Evolutionary conservation across 768 basidiomycete species (phyloP).

Genomic region (Tremella fuciformis): DNA sequence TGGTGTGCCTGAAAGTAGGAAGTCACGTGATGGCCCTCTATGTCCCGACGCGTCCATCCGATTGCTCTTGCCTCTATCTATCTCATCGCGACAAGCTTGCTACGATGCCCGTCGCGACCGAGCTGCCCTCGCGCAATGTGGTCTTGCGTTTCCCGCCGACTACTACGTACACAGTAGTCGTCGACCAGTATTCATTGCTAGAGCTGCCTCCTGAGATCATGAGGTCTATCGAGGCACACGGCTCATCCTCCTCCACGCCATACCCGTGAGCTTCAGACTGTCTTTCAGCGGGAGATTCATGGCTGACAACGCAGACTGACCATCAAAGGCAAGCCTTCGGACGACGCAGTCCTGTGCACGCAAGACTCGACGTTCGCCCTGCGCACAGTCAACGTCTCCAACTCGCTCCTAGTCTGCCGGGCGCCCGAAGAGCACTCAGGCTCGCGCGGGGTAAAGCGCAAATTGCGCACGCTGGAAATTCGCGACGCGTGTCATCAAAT

Average conservation of each 20-base stretch:
- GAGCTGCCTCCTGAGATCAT: conserved; percentile 50
- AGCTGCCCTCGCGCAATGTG: conserved; percentile 21
- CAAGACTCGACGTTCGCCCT: conserved; percentile 72
- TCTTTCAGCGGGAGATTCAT: neutral
- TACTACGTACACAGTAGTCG: neutral
- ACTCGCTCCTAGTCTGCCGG: conserved; percentile 70
- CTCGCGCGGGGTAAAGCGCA: neutral
- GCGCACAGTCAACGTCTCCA: conserved; percentile 83
- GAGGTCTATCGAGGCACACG: conserved; percentile 39
- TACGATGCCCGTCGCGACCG: conserved; percentile 22
- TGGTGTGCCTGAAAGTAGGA: no score
- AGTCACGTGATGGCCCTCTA: no score
- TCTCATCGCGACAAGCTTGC: conserved; percentile 2
- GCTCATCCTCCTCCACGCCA: conserved; percentile 9
- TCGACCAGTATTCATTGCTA: conserved; percentile 49
- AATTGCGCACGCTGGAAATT: conserved; percentile 59
- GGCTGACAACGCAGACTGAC: conserved; percentile 57
- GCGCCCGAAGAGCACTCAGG: conserved; percentile 7
- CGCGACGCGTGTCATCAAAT: conserved; percentile 78
- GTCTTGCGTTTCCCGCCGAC: conserved; percentile 27
- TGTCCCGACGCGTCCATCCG: no score
- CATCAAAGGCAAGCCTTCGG: conserved; percentile 75
- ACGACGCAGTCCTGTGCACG: conserved; percentile 90
- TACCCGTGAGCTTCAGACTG: conserved; percentile 32
- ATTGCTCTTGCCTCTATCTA: neutral